Base-by-base conservation (phyloP, 805 yeast genomes). In the Lipomyces anomalus region DNA sequence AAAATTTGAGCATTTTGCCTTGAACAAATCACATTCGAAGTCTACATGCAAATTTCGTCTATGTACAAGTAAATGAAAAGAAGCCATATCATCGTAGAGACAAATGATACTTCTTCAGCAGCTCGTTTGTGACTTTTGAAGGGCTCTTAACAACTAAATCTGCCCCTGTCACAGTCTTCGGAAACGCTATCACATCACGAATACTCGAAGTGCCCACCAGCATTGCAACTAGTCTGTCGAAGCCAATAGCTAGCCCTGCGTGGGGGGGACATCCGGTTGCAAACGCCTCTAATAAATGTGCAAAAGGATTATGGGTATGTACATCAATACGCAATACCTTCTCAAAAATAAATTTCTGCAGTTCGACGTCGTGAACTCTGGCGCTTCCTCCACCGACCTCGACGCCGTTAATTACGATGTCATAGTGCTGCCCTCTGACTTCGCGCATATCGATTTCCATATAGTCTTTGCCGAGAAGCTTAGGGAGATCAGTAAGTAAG, bases 331-430 rank as follows among this genome's bases (percentile, higher is more conserved):
- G 38, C 24, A 92, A 70, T 7, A 90, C 70, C 21, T 78, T 64
- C 38, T 79, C 68, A 56, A 92, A 80, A 4, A 92, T 75, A 61
- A 69, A 85, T 45, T 74, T 71, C 64, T 92, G 99, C 23, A 92
- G 68, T 9, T 68, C 71, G 0, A 92, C 73, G 61, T 88, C 96
- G 61, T 92, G 98, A 17, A 92, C 76, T 77, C 98, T 86, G 52
- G 95, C 74, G 4, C 96, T 86, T 0, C 99, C 99, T 17, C 99
- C 99, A 22, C 99, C 99, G 1, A 89, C 74, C 61, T 92, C 99
- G 4, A 84, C 86, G 1, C 98, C 99, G 59, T 90, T 90, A 32
- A 92, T 69, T 1, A 92, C 98, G 13, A 92, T 66, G 61, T 92
- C 99, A 62, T 88, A 92, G 64, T 92, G 98, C 58, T 85, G 94